Conservation (phyloP, 345 rosid species). For the Moricandia arvensis region DNA sequence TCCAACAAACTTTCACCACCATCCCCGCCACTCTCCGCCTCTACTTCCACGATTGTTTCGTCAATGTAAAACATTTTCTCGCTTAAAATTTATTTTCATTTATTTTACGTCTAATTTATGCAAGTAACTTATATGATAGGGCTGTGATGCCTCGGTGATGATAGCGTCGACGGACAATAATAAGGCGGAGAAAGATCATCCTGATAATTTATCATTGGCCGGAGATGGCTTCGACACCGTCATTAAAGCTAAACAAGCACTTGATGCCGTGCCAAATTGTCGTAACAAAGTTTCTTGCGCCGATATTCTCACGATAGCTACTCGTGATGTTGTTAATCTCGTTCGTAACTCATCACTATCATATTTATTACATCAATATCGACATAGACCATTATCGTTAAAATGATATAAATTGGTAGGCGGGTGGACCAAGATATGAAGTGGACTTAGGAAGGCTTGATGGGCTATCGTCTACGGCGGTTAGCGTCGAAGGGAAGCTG, state of each 20-base stretch:
- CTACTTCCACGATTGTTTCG: not conserved
- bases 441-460: constrained; percentile 40
- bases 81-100: not conserved
- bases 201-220: constrained; percentile 34
- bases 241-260: constrained; percentile 30
- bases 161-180: constrained; percentile 26
- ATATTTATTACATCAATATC: not conserved
- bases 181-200: constrained; percentile 38
- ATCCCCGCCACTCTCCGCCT: too few relatives aligned
- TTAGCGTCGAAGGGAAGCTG: too few relatives aligned
- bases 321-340: constrained; percentile 30
- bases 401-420: constrained; percentile 12
- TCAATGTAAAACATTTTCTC: not conserved
- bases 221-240: constrained; percentile 29
- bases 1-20: too few relatives aligned
- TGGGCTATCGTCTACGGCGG: constrained; percentile 17
- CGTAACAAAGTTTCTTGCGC: constrained; percentile 40
- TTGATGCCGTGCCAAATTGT: constrained; percentile 22
- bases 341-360: constrained; percentile 20
- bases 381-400: not conserved
- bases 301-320: constrained; percentile 27
- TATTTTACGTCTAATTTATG: not conserved
- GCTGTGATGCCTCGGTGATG: constrained; percentile 45
- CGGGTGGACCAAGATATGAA: constrained; percentile 36
- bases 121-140: constrained; percentile 10